A percentile compares a stretch with the other conserved stretches of the same genome.
phyloP scores from a whole-genome alignment of 2,329 filamentous ascomycete species.

The Metarhizium album region DNA sequence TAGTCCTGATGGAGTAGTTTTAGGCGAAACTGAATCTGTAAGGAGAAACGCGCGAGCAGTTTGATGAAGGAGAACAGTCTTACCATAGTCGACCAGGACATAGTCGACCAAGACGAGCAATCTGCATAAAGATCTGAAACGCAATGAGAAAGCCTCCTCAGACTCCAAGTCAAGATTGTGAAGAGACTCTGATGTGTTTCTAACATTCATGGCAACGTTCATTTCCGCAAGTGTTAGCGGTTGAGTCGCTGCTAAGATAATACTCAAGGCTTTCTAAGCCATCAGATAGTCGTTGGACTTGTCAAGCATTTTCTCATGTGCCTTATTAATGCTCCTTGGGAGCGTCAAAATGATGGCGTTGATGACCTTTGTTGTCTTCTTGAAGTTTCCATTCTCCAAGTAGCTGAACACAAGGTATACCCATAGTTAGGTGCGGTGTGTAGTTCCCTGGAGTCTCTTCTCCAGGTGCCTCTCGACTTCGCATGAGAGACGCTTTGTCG shows the following conservation, averaged over 20 bases:
- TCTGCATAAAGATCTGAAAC: conserved; percentile 16
- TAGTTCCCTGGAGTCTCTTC: conserved; percentile 9
- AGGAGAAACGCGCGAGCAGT: conserved; percentile 22
- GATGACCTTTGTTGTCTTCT: conserved; percentile 13
- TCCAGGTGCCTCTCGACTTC: conserved; percentile 11
- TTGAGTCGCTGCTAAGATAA: not conserved
- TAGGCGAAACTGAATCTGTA: conserved; percentile 6
- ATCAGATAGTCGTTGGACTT: not conserved
- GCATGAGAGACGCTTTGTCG: conserved; percentile 9
- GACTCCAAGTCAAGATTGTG: not conserved
- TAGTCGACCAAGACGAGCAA: conserved; percentile 19
- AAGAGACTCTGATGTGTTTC: not conserved
- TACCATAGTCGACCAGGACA: conserved; percentile 15
- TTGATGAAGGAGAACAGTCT: conserved; percentile 21
- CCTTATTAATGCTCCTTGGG: not conserved
- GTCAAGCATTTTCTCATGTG: not conserved
- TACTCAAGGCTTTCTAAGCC: not conserved
- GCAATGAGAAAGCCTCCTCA: conserved; percentile 8
- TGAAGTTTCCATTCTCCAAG: conserved; percentile 13
- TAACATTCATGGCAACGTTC: not conserved
- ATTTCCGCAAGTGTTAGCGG: not conserved
- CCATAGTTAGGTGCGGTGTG: conserved; percentile 28
- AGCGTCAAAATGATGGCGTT: conserved; percentile 8
- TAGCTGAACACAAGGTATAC: conserved; percentile 24
- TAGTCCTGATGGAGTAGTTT: conserved; percentile 2